phyloP scores from a whole-genome alignment of 1,284 basidiomycete species.

The Entoloma clypeatum region DNA sequence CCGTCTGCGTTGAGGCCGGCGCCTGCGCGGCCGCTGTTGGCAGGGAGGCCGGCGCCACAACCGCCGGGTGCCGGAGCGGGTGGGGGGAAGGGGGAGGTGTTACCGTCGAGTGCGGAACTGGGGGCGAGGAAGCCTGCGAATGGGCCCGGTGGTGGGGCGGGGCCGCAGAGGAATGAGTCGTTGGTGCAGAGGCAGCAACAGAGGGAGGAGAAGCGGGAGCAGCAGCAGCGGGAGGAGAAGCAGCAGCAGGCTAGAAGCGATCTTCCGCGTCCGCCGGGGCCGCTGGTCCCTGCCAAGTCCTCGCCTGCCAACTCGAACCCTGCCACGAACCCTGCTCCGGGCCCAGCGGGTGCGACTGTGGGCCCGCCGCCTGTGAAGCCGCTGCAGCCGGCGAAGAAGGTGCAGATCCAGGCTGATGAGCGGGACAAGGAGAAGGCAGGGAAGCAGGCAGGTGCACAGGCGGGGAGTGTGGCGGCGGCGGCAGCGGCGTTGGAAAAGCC shows the following conservation, averaged over 20 bases:
- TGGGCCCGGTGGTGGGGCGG: conserved; percentile 36
- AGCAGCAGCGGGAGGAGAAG: conserved; percentile 17
- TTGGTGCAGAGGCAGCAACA: conserved; percentile 26
- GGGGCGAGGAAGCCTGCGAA: conserved; percentile 57
- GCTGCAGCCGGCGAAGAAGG: conserved; percentile 56
- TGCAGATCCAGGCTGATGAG: conserved; percentile 41
- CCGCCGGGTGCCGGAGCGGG: conserved; percentile 32
- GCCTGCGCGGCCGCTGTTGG: conserved; percentile 42
- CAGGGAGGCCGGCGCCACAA: conserved; percentile 54
- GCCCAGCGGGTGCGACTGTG: conserved; percentile 45
- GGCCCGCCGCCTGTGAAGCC: conserved; percentile 70
- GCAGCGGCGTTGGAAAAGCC: conserved; percentile 70
- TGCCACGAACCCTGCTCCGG: conserved; percentile 40
- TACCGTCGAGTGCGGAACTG: conserved; percentile 60
- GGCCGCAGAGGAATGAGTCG: conserved; percentile 48
- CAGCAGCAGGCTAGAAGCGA: conserved; percentile 15
- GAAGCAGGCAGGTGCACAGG: conserved; percentile 29
- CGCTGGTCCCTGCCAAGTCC: conserved; percentile 54
- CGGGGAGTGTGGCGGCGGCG: conserved; percentile 63
- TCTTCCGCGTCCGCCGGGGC: conserved; percentile 33
- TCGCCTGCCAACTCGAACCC: conserved; percentile 45
- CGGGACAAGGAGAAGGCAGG: conserved; percentile 41
- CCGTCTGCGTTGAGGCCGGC: conserved; percentile 42
- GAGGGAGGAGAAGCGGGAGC: conserved; percentile 11
- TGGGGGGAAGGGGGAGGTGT: conserved; percentile 40